Percentiles rank a stretch among this genome's conserved stretches.
These are phyloP conservation scores for Claviceps purpurea DNA, from an alignment of 2,329 filamentous ascomycete species.

Conservation along the genomic window DNA sequence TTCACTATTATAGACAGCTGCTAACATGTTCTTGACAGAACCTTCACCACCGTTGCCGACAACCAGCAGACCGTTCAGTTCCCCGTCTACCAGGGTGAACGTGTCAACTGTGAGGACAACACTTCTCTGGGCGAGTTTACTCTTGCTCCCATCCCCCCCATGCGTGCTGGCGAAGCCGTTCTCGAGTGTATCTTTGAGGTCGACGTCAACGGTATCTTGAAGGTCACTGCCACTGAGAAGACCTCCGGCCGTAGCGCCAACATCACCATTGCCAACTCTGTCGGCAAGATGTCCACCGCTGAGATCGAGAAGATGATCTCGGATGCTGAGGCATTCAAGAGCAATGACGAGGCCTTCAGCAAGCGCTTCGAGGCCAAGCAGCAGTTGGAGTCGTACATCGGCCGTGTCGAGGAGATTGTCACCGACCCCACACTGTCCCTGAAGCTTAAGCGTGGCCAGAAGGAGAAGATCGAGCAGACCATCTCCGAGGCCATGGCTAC, in stretches of 20 bases:
- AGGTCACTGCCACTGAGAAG: conserved; percentile 99
- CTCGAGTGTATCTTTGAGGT: conserved; percentile 98
- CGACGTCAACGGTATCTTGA: conserved; percentile 99
- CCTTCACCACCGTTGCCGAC: conserved; percentile 77
- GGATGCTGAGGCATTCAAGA: conserved; percentile 98
- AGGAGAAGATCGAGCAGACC: conserved; percentile 98
- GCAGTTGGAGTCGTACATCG: conserved; percentile 98
- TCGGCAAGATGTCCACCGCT: conserved; percentile 85
- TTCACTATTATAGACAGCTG: too few species aligned
- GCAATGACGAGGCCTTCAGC: conserved; percentile 93
- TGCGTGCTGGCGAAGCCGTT: conserved; percentile 91
- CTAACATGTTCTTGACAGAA: conserved; percentile 20
- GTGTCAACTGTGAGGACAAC: conserved; percentile 97
- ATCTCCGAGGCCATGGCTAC: conserved; percentile 96
- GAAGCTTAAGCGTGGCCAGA: conserved; percentile 97
- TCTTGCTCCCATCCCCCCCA: conserved; percentile 70
- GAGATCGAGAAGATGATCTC: conserved; percentile 99
- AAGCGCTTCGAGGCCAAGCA: conserved; percentile 99
- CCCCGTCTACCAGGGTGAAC: conserved; percentile 90
- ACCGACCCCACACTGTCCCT: conserved; percentile 90
- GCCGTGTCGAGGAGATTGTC: conserved; percentile 96
- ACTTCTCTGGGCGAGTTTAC: conserved; percentile 97
- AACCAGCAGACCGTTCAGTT: conserved; percentile 61
- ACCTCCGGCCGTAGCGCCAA: conserved; percentile 94
- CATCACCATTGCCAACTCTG: conserved; percentile 99